phyloP scores from a whole-genome alignment of 306 rosid genomes.

The Luffa aegyptiaca region DNA sequence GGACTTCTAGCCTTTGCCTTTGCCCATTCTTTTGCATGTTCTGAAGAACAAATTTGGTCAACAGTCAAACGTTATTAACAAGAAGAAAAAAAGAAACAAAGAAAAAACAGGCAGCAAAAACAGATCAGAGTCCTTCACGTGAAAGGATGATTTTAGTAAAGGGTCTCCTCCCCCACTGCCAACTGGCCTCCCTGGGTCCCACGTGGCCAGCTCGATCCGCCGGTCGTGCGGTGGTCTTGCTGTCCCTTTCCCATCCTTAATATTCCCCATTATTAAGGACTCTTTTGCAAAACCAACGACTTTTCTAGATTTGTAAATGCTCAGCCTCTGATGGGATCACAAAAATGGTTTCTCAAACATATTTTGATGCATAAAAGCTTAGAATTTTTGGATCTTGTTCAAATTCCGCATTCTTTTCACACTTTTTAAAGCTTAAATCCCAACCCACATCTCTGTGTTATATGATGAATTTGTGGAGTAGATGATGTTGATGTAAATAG shows the following conservation, averaged over 20 bases:
- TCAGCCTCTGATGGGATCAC: no score
- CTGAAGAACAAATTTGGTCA: neutral
- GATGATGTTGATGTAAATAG: neutral
- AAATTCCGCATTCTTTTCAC: no score
- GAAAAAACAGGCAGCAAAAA: neutral
- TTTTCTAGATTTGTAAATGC: neutral
- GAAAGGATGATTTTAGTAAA: neutral
- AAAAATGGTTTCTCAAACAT: no score
- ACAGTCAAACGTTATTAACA: constrained; percentile 6
- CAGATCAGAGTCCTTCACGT: neutral
- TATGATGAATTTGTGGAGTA: neutral
- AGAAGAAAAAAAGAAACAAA: neutral
- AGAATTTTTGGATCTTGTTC: no score
- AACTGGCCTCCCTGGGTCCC: constrained; percentile 3
- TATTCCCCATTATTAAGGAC: neutral
- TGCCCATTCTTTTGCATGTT: neutral
- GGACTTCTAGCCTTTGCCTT: no score
- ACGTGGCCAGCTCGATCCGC: constrained; percentile 1
- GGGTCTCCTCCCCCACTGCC: neutral
- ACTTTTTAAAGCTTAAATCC: neutral
- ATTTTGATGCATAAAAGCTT: neutral
- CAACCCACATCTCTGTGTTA: neutral
- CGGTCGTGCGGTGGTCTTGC: neutral
- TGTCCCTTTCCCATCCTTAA: neutral
- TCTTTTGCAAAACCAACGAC: neutral